Percentiles rank a stretch among this genome's conserved stretches.
phyloP scores from a whole-genome alignment of 495 filamentous ascomycete genomes.

The Sporormia fimetaria region DNA sequence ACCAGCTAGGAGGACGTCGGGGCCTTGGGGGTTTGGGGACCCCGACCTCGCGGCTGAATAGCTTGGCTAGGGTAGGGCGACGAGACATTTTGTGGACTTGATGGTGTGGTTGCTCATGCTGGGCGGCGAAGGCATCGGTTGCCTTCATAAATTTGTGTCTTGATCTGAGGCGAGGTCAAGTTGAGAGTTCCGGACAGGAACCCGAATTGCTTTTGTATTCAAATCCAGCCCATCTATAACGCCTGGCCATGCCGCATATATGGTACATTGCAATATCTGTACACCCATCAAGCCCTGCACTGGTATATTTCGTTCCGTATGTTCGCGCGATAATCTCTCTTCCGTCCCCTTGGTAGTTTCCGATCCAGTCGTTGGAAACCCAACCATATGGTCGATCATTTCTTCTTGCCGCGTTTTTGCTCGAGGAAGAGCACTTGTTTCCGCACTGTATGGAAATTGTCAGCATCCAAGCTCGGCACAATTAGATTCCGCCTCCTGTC shows the following conservation, averaged over 20 bases:
- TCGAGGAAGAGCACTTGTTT: conserved; percentile 90
- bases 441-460: conserved; percentile 43
- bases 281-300: not conserved
- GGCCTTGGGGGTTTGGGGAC: too few species aligned
- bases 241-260: conserved; percentile 3
- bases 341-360: not conserved
- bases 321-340: not conserved
- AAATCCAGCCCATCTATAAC: conserved; percentile 1
- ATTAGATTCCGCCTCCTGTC: too few species aligned
- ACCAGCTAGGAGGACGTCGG: too few species aligned
- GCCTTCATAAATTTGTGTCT: too few species aligned
- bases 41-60: too few species aligned
- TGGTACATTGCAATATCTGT: conserved; percentile 2
- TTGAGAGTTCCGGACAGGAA: too few species aligned
- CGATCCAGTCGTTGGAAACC: not conserved
- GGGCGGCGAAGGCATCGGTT: too few species aligned
- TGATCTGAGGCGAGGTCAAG: too few species aligned
- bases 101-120: too few species aligned
- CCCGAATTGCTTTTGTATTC: too few species aligned
- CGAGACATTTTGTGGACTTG: too few species aligned
- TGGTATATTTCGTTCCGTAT: not conserved
- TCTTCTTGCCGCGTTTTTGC: conserved; percentile 51
- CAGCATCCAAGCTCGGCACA: conserved; percentile 9
- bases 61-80: too few species aligned
- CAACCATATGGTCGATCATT: not conserved